Conservation (phyloP, 1,139 yeast genomes). For the Candida albicans region DNA sequence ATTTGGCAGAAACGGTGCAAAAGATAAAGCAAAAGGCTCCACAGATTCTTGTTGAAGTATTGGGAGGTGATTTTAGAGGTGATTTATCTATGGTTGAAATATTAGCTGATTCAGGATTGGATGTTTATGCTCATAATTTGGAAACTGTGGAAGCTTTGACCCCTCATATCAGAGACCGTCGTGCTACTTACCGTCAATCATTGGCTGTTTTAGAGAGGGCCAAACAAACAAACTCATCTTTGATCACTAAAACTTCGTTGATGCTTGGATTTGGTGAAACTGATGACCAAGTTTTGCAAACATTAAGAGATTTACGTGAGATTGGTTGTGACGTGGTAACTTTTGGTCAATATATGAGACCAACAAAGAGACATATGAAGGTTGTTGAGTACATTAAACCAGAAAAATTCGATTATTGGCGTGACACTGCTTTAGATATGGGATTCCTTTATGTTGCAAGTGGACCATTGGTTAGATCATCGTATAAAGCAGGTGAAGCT, state of each 20-base stretch:
- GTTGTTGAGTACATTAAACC: slow-evolving; percentile 96
- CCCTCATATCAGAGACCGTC: slow-evolving; percentile 91
- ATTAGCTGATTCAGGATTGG: slow-evolving; percentile 84
- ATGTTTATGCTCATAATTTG: slow-evolving; percentile 95
- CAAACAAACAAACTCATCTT: slow-evolving; percentile 67
- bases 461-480: slow-evolving; percentile 94
- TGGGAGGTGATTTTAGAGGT: slow-evolving; percentile 95
- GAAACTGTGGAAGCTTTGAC: slow-evolving; percentile 96
- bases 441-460: slow-evolving; percentile 97
- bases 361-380: slow-evolving; percentile 97
- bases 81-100: slow-evolving; percentile 76
- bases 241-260: slow-evolving; percentile 89
- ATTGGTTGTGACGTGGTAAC: slow-evolving; percentile 92
- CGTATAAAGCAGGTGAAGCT: slow-evolving; percentile 98
- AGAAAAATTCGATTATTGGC: slow-evolving; percentile 93
- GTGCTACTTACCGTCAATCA: slow-evolving; percentile 94
- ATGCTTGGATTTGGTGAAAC: slow-evolving; percentile 98
- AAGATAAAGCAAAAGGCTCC: slow-evolving; percentile 88
- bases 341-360: slow-evolving; percentile 99
- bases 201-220: slow-evolving; percentile 77
- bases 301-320: slow-evolving; percentile 72
- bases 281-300: slow-evolving; percentile 80
- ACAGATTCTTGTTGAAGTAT: slow-evolving; percentile 86
- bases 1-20: slow-evolving; percentile 83
- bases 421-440: slow-evolving; percentile 78